A percentile compares a stretch with the other conserved stretches of the same genome.
phyloP scores from a whole-genome alignment of 495 filamentous ascomycete species.

The Neurospora tetraspora region DNA sequence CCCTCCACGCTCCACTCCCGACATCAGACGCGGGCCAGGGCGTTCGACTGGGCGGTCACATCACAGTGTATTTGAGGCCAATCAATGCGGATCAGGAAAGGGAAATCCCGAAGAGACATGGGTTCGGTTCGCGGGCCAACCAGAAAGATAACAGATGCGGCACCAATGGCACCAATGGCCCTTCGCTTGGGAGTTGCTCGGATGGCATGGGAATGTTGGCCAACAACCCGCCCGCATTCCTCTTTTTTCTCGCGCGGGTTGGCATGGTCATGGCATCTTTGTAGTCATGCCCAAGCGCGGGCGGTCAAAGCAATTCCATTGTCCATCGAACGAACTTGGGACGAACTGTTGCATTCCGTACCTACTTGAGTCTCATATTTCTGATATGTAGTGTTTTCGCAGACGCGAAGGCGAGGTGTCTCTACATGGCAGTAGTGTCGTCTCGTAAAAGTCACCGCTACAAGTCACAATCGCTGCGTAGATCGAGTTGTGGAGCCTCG shows the following conservation, averaged over 20 bases:
- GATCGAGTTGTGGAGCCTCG: background rate
- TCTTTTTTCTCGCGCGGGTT: background rate
- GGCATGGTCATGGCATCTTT: background rate
- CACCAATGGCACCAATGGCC: background rate
- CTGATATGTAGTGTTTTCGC: background rate
- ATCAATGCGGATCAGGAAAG: slow-evolving; percentile 1
- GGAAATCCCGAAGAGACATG: slow-evolving; percentile 9
- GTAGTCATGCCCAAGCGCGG: background rate
- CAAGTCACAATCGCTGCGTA: background rate
- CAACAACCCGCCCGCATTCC: background rate
- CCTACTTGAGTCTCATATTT: background rate
- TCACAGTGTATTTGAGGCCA: slow-evolving; percentile 1
- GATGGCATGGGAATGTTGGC: background rate
- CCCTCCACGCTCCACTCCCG: background rate
- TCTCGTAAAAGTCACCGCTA: background rate
- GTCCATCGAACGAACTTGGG: background rate
- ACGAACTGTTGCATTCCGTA: background rate
- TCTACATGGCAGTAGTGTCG: background rate
- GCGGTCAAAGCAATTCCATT: background rate
- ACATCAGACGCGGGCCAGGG: background rate
- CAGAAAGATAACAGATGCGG: background rate
- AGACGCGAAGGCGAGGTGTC: background rate
- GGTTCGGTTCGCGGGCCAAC: slow-evolving; percentile 12
- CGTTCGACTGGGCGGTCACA: background rate
- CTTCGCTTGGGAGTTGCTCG: background rate